Evolutionary conservation across 2,329 filamentous ascomycete species (phyloP), one percentile per base, ranked within the genome.

Genomic region (Apiospora kogelbergensis): DNA sequence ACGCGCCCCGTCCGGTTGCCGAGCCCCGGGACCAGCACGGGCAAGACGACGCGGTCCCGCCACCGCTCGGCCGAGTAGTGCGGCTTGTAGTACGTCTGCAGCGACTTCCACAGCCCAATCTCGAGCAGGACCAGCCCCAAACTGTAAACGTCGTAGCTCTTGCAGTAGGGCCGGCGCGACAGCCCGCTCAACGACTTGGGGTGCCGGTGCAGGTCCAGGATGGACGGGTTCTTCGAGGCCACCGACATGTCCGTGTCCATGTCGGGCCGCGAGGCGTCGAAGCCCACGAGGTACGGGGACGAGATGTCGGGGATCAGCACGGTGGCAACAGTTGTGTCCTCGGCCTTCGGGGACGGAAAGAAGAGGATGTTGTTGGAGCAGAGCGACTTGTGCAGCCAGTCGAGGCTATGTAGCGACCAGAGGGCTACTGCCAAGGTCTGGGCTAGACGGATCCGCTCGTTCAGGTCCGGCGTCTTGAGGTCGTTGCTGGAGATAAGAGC

Each of bases 361-460:
- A 83, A 82, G 26, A 83, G 74, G 40, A 84, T 78, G 67, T 82
- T 82, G 70, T 81, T 80, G 68, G 77, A 79, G 67, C 78, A 79
- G 11, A 83, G 73, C 1, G 79, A 79, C 71, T 84, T 83, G 73
- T 83, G 85, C 48, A 87, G 80, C 85, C 84, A 87, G 74, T 86
- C 84, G 45, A 87, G 81, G 0, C 84, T 84, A 73, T 87, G 85
- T n/a, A 86, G 81, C 20, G 83, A 83, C 80, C 82, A 84, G 11
- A 85, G 74, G 1, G 83, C 81, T 22, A 84, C 78, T 37, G 81
- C 81, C 24, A 85, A 78, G 3, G 77, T 82, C 33, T 78, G 75
- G 3, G 83, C 84, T 1, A 85, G 79, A 24, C 72, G 74, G 60
- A 85, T 78, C 20, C 82, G 78, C 68, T 81, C 80, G 67, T 81